Conservation (phyloP, 345 rosid species). For the Gossypium australe region DNA sequence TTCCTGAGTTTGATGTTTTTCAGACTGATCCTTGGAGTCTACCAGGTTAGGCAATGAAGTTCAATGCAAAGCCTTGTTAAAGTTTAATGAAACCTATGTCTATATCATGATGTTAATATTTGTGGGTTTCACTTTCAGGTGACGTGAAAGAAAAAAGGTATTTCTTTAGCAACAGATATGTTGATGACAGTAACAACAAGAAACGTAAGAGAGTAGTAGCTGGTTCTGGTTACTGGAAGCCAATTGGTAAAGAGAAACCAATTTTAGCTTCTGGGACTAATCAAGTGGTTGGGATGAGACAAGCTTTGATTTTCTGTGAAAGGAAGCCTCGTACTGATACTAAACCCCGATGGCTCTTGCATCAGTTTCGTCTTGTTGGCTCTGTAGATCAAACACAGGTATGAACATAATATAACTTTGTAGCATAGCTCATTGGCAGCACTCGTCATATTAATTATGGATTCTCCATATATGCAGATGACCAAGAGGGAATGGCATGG, state of each 20-base stretch:
- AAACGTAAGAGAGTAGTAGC: conserved; percentile 29
- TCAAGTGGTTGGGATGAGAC: conserved; percentile 47
- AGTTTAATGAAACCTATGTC: not conserved
- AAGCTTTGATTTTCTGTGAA: conserved; percentile 45
- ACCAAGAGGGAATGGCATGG: conserved; percentile 18
- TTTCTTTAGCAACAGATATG: conserved; percentile 45
- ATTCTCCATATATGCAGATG: conserved; percentile 26
- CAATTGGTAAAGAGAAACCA: conserved; percentile 47
- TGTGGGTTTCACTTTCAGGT: conserved; percentile 46
- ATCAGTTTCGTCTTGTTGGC: conserved; percentile 44
- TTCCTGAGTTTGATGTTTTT: conserved; percentile 73
- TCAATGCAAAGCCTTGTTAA: not conserved
- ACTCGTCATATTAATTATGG: not conserved
- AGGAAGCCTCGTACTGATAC: conserved; percentile 22
- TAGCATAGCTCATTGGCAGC: not conserved
- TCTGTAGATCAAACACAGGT: conserved; percentile 25
- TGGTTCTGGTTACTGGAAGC: conserved; percentile 70
- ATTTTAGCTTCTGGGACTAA: conserved; percentile 31
- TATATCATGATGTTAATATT: conserved; percentile 4
- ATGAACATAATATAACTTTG: not conserved
- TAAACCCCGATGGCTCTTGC: conserved; percentile 57
- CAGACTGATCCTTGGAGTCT: conserved; percentile 56
- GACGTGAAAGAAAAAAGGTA: conserved; percentile 63
- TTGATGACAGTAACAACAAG: conserved; percentile 20
- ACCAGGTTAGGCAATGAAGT: conserved; percentile 44